Conservation (phyloP, 805 yeast species). For the Wickerhamiella alocasiicola region DNA sequence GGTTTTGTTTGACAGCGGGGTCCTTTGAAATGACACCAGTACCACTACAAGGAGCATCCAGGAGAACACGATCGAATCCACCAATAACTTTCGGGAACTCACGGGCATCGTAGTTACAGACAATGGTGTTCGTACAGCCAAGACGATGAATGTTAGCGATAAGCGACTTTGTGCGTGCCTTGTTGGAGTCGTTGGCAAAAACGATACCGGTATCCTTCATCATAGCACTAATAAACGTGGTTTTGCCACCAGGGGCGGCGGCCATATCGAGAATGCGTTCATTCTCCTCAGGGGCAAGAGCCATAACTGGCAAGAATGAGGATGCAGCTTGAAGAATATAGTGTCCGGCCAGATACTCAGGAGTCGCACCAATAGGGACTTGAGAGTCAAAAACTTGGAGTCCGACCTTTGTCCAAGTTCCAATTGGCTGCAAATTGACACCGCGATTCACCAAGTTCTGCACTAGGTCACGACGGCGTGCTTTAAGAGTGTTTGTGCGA, state of each 20-base stretch:
- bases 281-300: slow-evolving; percentile 90
- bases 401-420: slow-evolving; percentile 97
- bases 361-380: slow-evolving; percentile 99
- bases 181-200: slow-evolving; percentile 94
- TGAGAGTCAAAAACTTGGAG: slow-evolving; percentile 94
- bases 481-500: slow-evolving; percentile 90
- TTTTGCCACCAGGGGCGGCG: slow-evolving; percentile 98
- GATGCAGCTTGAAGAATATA: slow-evolving; percentile 98
- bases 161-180: slow-evolving; percentile 88
- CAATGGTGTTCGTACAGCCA: slow-evolving; percentile 93
- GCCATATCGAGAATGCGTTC: slow-evolving; percentile 98
- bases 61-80: slow-evolving; percentile 86
- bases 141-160: slow-evolving; percentile 96
- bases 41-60: slow-evolving; percentile 99
- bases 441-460: slow-evolving; percentile 93
- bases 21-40: slow-evolving; percentile 98
- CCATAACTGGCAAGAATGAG: slow-evolving; percentile 95
- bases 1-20: slow-evolving; percentile 80
- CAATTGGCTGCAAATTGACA: slow-evolving; percentile 93
- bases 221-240: slow-evolving; percentile 85
- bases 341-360: slow-evolving; percentile 96
- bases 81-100: slow-evolving; percentile 98
- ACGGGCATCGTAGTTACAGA: slow-evolving; percentile 95
- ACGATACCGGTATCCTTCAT: slow-evolving; percentile 98
- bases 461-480: slow-evolving; percentile 91